These are phyloP conservation scores for Calonectria pseudoturangicola DNA, from an alignment of 2,329 filamentous ascomycete genomes.

Conservation along the genomic window DNA sequence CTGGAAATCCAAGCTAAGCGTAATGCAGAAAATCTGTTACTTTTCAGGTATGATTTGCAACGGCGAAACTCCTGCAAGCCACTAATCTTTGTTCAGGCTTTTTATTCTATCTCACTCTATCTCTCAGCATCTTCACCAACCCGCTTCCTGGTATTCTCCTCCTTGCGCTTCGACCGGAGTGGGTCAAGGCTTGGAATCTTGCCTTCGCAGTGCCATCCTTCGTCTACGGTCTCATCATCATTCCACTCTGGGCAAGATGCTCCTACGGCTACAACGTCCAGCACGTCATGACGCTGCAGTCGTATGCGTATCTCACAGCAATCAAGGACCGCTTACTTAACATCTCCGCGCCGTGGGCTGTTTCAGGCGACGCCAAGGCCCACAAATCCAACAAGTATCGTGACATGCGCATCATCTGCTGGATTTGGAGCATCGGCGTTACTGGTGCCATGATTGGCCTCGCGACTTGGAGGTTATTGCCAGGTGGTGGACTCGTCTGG, in stretches of 20 bases:
- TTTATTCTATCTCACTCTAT: background rate
- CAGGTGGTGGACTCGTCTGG: background rate
- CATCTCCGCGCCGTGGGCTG: background rate
- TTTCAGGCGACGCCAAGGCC: conserved; percentile 1
- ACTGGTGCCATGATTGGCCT: background rate
- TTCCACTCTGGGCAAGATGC: background rate
- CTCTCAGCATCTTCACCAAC: conserved; percentile 10
- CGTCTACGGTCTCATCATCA: conserved; percentile 1
- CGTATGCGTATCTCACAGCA: background rate
- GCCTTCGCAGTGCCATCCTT: conserved; percentile 15
- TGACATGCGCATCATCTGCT: conserved; percentile 13
- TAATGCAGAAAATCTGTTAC: conserved; percentile 13
- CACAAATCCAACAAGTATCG: conserved; percentile 22
- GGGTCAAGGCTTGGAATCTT: conserved; percentile 6
- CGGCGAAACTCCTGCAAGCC: background rate
- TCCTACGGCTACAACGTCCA: conserved; percentile 8
- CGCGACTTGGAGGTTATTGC: background rate
- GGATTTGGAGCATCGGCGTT: background rate
- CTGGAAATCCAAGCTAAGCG: conserved; percentile 14
- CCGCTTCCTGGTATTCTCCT: conserved; percentile 16
- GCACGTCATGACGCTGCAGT: conserved; percentile 15
- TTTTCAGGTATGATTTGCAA: background rate
- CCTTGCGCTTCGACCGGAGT: background rate
- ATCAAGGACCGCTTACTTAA: conserved; percentile 21
- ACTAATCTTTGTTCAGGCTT: background rate